phyloP scores from a whole-genome alignment of 148 eudicot species.

The Limonium bicolor region DNA sequence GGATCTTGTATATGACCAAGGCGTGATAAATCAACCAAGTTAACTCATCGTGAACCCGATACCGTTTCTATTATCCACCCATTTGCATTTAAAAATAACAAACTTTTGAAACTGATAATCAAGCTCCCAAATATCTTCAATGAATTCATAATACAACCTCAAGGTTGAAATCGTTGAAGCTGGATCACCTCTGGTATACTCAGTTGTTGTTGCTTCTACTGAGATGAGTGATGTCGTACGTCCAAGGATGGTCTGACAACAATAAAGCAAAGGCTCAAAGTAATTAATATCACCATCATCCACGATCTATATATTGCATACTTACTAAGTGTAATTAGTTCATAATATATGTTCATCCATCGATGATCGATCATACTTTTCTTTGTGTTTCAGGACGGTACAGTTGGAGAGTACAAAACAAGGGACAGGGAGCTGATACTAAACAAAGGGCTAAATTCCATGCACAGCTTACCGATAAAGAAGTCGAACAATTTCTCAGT shows the following conservation, averaged over 20 bases:
- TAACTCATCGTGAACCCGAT: no score
- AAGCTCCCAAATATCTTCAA: no score
- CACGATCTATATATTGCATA: neutral
- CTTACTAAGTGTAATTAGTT: neutral
- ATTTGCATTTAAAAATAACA: no score
- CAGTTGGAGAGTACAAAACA: constrained; percentile 32
- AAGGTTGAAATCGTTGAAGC: no score
- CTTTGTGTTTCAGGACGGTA: constrained; percentile 18
- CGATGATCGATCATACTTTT: neutral
- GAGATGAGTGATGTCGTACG: constrained; percentile 10
- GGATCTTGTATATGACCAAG: no score
- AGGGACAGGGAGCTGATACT: constrained; percentile 18
- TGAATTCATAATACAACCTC: no score
- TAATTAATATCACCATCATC: neutral
- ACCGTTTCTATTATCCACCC: no score
- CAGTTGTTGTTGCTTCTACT: constrained; percentile 11
- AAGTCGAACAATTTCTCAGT: constrained; percentile 20
- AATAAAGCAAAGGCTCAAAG: constrained; percentile 6
- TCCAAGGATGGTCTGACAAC: constrained; percentile 28
- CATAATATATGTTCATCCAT: neutral
- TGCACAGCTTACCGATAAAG: constrained; percentile 19
- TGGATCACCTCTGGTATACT: no score
- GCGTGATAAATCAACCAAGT: no score
- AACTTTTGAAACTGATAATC: no score
- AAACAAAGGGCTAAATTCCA: constrained; percentile 12